Base-by-base conservation (phyloP, 1,284 basidiomycete genomes). In the Peniophora sp. region DNA sequence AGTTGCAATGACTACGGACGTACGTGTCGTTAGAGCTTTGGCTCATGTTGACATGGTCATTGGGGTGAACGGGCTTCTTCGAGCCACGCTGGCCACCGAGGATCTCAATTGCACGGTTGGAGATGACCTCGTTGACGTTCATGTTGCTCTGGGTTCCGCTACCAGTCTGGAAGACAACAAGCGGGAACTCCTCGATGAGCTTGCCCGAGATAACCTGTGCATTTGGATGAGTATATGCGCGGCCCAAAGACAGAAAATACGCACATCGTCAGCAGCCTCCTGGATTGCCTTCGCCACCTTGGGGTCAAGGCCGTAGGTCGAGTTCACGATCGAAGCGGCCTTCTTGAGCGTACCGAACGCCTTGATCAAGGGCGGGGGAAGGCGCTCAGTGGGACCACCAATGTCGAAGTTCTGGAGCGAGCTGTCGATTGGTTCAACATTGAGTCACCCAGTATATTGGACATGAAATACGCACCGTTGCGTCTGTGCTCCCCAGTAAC, bases 91-190 rank as follows among this genome's bases (percentile, higher is more conserved):
- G 81, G 24, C 97, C 97, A 20, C 97, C 97, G 56, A 99, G 84
- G 58, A 97, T 74, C 73, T 99, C 93, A 63, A 99, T 99, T 35
- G 97, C 97, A 55, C 96, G 87, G 71, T 99, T 99, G 25, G 92
- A 95, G 67, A 99, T 97, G 64, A 99, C 96, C 81, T 99, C 97
- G 69, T 99, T 99, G 55, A 84, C 91, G 71, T 99, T 99, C 97
- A 99, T 99, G 78, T 99, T 99, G 67, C 92, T 96, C 72, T 99
- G 97, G 2, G 97, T 99, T 48, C 97, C 97, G 53, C 92, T 97
- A 53, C 97, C 97, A 46, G 97, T 99, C 73, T 99, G 97, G 82
- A 97, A 99, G 47, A 99, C 96, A 52, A 99, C 97, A 36, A 99
- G 76, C 23, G 97, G 97, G 76, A 99, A 99, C 70, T 99, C 90